Evolutionary conservation across 768 basidiomycete genomes (phyloP).

Genomic region (Boletus coccyginus): DNA sequence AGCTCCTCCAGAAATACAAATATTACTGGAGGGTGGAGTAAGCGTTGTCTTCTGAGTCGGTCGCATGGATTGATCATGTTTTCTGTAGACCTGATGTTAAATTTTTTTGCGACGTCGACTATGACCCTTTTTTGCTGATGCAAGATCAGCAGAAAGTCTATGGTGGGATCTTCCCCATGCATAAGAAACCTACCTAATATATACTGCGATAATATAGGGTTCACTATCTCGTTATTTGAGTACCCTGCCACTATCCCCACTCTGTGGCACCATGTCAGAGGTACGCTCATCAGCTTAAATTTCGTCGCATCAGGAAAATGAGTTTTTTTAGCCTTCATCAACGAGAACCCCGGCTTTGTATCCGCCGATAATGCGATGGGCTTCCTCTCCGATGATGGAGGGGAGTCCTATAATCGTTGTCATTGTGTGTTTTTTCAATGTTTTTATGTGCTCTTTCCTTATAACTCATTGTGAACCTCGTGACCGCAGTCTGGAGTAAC

Average conservation of each 20-base stretch:
- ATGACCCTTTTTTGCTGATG: conserved; percentile 83
- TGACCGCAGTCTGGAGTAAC: conserved; percentile 59
- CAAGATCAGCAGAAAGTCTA: conserved; percentile 79
- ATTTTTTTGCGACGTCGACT: conserved; percentile 76
- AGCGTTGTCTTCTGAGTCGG: conserved; percentile 26
- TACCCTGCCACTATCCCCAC: conserved; percentile 79
- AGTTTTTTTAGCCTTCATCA: conserved; percentile 58
- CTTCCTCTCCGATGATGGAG: conserved; percentile 70
- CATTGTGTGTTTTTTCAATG: conserved; percentile 46
- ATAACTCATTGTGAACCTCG: conserved; percentile 5
- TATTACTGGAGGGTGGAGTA: conserved; percentile 94
- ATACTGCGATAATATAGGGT: conserved; percentile 42
- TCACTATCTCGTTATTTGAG: conserved; percentile 77
- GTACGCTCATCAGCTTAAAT: conserved; percentile 32
- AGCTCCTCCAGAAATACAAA: conserved; percentile 68
- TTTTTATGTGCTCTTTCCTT: not conserved
- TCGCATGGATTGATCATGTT: conserved; percentile 6
- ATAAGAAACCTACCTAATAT: conserved; percentile 25
- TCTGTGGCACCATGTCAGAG: conserved; percentile 73
- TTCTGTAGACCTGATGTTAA: conserved; percentile 64
- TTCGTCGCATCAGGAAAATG: not conserved
- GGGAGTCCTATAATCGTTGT: conserved; percentile 72
- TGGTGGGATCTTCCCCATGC: conserved; percentile 39
- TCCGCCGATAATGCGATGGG: conserved; percentile 63
- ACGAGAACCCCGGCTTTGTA: conserved; percentile 58